Conservation (phyloP, 2,329 filamentous ascomycete genomes). For the Fusarium transvaalense region DNA sequence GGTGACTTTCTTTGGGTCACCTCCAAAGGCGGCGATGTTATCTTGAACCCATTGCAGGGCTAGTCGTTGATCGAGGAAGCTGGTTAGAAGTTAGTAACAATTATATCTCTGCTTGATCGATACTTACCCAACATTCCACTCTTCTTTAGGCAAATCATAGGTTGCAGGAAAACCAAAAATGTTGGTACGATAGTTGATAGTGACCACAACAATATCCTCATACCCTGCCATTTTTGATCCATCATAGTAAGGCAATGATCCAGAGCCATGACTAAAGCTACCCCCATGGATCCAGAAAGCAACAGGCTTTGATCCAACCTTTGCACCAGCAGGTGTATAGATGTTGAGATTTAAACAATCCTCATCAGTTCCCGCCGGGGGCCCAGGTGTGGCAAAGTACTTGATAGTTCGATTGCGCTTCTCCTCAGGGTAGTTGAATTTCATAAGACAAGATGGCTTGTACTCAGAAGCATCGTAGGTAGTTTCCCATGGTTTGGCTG, state of each 20-base stretch:
- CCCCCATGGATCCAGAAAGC: conserved; percentile 61
- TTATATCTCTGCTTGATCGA: accelerated
- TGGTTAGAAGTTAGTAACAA: neutral
- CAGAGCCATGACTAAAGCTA: conserved; percentile 54
- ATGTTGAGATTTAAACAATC: conserved; percentile 55
- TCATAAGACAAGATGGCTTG: conserved; percentile 46
- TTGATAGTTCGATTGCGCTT: conserved; percentile 30
- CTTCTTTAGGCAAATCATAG: conserved; percentile 32
- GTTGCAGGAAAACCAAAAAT: conserved; percentile 58
- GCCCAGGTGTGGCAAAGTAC: conserved; percentile 43
- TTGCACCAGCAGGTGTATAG: conserved; percentile 44
- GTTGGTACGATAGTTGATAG: conserved; percentile 60
- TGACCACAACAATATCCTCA: conserved; percentile 61
- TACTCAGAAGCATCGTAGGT: conserved; percentile 44
- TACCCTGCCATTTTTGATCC: conserved; percentile 56
- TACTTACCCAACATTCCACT: conserved; percentile 45
- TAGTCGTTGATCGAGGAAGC: conserved; percentile 56
- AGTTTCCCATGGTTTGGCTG: conserved; percentile 32
- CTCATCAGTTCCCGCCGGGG: conserved; percentile 47
- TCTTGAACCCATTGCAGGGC: conserved; percentile 63
- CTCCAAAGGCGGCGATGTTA: conserved; percentile 63
- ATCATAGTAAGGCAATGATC: conserved; percentile 55
- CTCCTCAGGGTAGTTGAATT: conserved; percentile 42
- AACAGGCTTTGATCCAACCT: conserved; percentile 54
- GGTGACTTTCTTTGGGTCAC: conserved; percentile 60